Evolutionary conservation across 768 basidiomycete genomes (phyloP).

Genomic region (Crassisporium funariophilum): DNA sequence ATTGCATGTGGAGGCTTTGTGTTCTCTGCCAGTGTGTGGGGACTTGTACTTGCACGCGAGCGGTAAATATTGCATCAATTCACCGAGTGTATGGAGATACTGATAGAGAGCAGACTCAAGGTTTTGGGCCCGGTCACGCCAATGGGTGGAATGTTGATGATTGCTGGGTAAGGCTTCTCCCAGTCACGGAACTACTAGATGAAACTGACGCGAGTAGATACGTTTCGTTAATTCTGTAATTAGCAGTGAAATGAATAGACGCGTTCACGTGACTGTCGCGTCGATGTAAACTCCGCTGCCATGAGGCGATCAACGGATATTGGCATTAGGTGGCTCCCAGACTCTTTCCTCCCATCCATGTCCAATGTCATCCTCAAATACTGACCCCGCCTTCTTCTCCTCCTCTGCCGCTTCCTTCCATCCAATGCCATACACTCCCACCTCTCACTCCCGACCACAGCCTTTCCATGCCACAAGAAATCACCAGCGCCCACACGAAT

Average conservation of each 20-base stretch:
- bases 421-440: constrained; percentile 63
- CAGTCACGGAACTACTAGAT: not conserved
- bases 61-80: constrained; percentile 35
- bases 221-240: constrained; percentile 50
- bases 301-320: constrained; percentile 34
- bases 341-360: constrained; percentile 11
- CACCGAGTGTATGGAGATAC: not conserved
- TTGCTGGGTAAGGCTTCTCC: constrained; percentile 56
- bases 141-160: constrained; percentile 63
- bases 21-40: constrained; percentile 67
- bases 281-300: constrained; percentile 39
- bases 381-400: constrained; percentile 62
- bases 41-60: constrained; percentile 51
- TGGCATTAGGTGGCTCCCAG: constrained; percentile 9
- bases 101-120: constrained; percentile 34
- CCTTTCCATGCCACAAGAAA: constrained; percentile 28
- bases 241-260: constrained; percentile 5
- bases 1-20: constrained; percentile 56
- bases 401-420: constrained; percentile 66
- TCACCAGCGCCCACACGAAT: constrained; percentile 37
- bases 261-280: constrained; percentile 42
- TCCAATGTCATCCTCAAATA: constrained; percentile 28
- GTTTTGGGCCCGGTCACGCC: constrained; percentile 69
- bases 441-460: constrained; percentile 22
- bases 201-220: constrained; percentile 41